Percentiles rank a stretch among this genome's conserved stretches.
phyloP scores from a whole-genome alignment of 805 yeast species.

The Barnettozyma sucrosica region DNA sequence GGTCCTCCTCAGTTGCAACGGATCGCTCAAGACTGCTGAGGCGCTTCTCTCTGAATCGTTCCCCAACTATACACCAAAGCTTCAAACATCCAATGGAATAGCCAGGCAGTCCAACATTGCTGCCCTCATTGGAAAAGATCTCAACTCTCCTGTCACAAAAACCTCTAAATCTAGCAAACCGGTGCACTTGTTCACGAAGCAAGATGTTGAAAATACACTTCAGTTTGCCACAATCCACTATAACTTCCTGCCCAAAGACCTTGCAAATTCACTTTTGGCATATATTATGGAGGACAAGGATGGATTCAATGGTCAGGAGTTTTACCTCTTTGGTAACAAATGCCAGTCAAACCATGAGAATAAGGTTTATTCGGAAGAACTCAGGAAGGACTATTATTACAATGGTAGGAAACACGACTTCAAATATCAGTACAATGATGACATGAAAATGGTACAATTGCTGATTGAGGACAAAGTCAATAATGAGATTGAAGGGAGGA shows the following conservation, averaged over 20 bases:
- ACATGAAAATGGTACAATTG: conserved; percentile 35
- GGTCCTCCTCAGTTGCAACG: conserved; percentile 47
- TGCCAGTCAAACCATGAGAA: conserved; percentile 55
- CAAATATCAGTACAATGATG: conserved; percentile 32
- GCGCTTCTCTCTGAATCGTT: conserved; percentile 34
- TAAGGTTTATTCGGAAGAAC: conserved; percentile 29
- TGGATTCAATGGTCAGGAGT: conserved; percentile 38
- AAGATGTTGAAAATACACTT: conserved; percentile 42
- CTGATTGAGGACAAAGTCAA: conserved; percentile 37
- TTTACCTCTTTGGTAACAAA: conserved; percentile 56
- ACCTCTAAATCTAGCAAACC: conserved; percentile 24
- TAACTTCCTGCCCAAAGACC: conserved; percentile 44
- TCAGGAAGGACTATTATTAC: conserved; percentile 25
- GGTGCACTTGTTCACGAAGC: conserved; percentile 42
- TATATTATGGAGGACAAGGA: conserved; percentile 37
- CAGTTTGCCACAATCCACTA: conserved; percentile 47
- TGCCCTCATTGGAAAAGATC: conserved; percentile 16
- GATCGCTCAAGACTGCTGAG: conserved; percentile 40
- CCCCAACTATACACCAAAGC: conserved; percentile 9
- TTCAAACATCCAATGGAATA: not conserved
- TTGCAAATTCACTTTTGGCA: conserved; percentile 41
- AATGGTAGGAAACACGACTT: conserved; percentile 36
- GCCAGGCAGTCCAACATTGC: conserved; percentile 19
- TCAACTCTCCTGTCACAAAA: conserved; percentile 9
- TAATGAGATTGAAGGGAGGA: conserved; percentile 27